Evolutionary conservation across 768 basidiomycete species (phyloP), one percentile per base, ranked within the genome.

Genomic region (Mycena olivaceomarginata): DNA sequence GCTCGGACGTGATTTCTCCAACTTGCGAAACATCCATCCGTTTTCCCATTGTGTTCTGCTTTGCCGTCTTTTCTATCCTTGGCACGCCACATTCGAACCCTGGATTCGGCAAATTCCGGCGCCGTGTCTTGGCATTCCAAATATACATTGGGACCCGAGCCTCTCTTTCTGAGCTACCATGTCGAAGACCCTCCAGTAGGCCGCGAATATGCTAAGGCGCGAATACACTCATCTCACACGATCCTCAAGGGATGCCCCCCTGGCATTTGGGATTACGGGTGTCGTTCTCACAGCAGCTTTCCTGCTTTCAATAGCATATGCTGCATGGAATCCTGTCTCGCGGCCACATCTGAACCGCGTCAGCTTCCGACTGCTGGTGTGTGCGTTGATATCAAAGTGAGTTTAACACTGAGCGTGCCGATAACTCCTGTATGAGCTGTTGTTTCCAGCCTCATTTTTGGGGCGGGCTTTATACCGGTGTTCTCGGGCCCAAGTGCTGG

Each of bases 321-420:
- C 66, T 31, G 66, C 66, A 22, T 67, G 66, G 45, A 69, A 69
- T 16, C 68, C 53, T n/a, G 56, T 59, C 68, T 69, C 68, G 56
- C 68, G 68, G 53, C 68, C 22, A 13, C 56, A 69, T 40, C 51
- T 67, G 5, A 56, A 56, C 53, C 51, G 51, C 16, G 48, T 56
- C 48, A 53, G 48, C 59, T 22, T 64, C 41, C 63, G 63, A 12
- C 43, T 64, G 16, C 63, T 64, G 22, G 63, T 64, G 11, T 69
- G 53, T n/a, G 53, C 68, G 56, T 57, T 59, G 39, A 59, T 69
- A 69, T n/a, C 68, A 57, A 69, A 69, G 68, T 67, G 43, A 40
- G 51, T 31, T 31, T 13, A 40, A 56, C 40, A 40, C 37, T 10
- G 48, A 51, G 51, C 22, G 37, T 51, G 1, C 22, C 48, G 51